Conservation (phyloP, 163 green algal genomes). For the Prototheca cutis region DNA sequence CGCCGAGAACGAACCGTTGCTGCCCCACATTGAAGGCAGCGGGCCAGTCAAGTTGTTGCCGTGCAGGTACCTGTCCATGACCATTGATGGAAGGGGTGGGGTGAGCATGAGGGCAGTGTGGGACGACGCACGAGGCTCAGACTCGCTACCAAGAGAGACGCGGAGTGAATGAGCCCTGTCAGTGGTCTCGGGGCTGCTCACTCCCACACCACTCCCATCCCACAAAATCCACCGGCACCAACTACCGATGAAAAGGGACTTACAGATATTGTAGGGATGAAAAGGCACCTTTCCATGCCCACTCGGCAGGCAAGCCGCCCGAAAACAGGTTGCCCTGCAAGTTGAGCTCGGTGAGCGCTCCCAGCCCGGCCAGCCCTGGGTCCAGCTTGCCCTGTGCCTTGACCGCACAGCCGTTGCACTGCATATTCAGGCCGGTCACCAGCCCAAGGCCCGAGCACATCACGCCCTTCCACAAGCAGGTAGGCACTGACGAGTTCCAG, state of each 20-base stretch:
- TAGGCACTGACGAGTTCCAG: background rate
- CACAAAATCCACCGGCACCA: background rate
- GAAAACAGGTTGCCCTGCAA: constrained; percentile 14
- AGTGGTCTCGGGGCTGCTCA: no score
- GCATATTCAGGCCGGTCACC: constrained; percentile 16
- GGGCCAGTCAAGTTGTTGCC: constrained; percentile 3
- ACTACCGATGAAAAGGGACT: background rate
- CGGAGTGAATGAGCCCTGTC: no score
- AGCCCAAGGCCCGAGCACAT: constrained; percentile 6
- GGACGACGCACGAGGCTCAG: no score
- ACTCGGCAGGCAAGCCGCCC: constrained; percentile 6
- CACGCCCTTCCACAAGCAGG: constrained; percentile 20
- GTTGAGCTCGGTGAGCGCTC: no score
- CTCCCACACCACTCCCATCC: no score
- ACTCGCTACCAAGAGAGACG: no score
- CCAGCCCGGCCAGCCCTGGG: no score
- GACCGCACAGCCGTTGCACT: no score
- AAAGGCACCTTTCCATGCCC: background rate
- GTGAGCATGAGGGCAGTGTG: no score
- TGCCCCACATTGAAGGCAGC: constrained; percentile 3
- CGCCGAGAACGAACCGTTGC: background rate
- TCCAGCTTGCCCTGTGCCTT: no score
- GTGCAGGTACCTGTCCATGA: constrained; percentile 1
- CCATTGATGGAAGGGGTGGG: no score
- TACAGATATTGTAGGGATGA: constrained; percentile 12